Evolutionary conservation across 225 moss, liverwort and hornwort species (phyloP), one percentile per base, ranked within the genome.

Genomic region (Climacium dendroides): DNA sequence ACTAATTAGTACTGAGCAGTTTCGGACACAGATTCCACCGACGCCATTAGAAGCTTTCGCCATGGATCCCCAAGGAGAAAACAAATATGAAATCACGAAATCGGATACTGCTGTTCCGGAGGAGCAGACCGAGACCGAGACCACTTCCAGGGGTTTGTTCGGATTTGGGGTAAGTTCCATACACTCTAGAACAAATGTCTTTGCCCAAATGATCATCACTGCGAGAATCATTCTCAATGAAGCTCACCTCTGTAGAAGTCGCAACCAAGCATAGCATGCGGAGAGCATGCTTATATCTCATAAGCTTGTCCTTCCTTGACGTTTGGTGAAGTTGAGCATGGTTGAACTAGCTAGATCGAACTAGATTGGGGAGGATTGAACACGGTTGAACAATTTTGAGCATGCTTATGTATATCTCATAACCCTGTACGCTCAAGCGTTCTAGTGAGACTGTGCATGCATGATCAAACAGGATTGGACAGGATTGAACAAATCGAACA

Each of bases 91-190:
- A 32, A 54, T 88, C 19, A 32, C 86, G 61, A 83, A 88, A 35
- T 83, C 89, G 15, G 89, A 87, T 34, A 7, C 86, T 14, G 24
- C 9, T 22, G 58, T 3, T 29, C n/a, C 65, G 30, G 87, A 82
- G 83, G 76, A 47, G 83, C 84, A 60, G 9, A 81, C 78, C 9
- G 81, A 82, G 37, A 88, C 90, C 34, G 52, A 57, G 63, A 85
- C 62, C 3, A 24, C 82, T 85, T 90, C 90, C 11, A 85, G 72
- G 45, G 92, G 89, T 10, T 54, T 92, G 78, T 89, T 90, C 72
- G 92, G 92, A 90, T 79, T 87, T 26, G 89, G 92, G 79, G 92
- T 92, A 75, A 87, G 88, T 15, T 52, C 41, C 39, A 32, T 11
- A 7, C 15, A 78, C 28, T 26, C 39, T 37, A 55, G 11, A 55